Evolutionary conservation across 305 asterid genomes (phyloP).

Genomic region (Plantago lanceolata): DNA sequence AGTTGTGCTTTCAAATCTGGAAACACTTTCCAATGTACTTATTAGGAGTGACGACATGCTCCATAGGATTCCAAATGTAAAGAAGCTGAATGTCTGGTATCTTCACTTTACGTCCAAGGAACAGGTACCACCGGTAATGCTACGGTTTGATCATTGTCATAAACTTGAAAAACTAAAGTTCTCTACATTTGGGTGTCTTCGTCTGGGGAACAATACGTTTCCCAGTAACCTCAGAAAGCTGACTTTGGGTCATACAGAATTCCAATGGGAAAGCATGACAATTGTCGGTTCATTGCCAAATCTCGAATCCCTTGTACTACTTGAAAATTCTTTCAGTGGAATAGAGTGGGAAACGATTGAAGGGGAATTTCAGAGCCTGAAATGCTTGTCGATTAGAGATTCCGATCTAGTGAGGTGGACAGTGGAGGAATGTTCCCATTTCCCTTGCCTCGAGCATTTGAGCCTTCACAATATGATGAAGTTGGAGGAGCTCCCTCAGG

Average conservation of each 20-base stretch:
- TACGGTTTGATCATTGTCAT: too few species aligned
- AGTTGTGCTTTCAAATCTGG: not conserved
- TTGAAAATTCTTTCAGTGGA: not conserved
- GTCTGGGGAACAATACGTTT: too few species aligned
- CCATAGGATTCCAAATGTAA: not conserved
- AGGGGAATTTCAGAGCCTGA: not conserved
- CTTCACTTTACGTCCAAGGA: too few species aligned
- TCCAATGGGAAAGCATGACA: not conserved
- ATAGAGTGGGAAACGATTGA: not conserved
- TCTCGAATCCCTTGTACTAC: too few species aligned
- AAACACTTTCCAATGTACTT: not conserved
- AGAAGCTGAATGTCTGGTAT: too few species aligned
- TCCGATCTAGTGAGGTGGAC: not conserved
- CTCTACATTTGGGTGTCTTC: too few species aligned
- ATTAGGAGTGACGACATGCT: not conserved
- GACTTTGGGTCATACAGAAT: not conserved
- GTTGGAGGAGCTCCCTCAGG: constrained; percentile 1
- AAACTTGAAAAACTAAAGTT: too few species aligned
- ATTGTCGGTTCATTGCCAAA: not conserved
- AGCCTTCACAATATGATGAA: not conserved
- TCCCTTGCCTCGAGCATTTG: constrained; percentile 6
- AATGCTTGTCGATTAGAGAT: not conserved
- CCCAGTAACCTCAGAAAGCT: not conserved
- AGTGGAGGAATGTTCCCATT: constrained; percentile 4
- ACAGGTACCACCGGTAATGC: too few species aligned